These are phyloP conservation scores for Paspalum vaginatum DNA, from an alignment of 176 grass and related monocot species.

Conservation along the genomic window DNA sequence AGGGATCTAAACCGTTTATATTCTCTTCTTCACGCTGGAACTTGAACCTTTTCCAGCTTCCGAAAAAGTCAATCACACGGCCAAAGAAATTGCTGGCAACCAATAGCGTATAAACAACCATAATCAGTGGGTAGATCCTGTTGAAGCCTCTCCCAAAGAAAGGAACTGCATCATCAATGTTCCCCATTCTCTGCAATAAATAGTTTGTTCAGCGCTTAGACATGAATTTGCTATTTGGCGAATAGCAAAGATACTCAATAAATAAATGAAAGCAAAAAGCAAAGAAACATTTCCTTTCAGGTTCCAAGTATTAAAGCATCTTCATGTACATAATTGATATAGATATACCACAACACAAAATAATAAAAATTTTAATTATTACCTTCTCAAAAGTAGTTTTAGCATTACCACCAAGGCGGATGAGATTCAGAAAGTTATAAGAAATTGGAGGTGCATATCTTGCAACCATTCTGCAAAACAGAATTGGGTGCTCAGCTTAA, in stretches of 20 bases:
- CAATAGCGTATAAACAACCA: constrained; percentile 95
- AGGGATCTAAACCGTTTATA: constrained; percentile 89
- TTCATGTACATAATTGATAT: constrained; percentile 1
- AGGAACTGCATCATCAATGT: constrained; percentile 97
- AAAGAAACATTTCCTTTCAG: constrained; percentile 16
- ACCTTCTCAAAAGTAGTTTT: constrained; percentile 99
- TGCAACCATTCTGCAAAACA: constrained; percentile 95
- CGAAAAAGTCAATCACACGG: constrained; percentile 87
- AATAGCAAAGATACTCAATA: constrained; percentile 1
- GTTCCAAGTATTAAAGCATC: background rate
- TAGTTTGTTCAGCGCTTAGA: constrained; percentile 31
- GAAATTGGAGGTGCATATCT: constrained; percentile 99
- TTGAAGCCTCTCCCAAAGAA: constrained; percentile 99
- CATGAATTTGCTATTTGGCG: constrained; percentile 19
- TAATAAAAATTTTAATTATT: constrained; percentile 21
- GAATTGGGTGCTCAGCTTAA: constrained; percentile 33
- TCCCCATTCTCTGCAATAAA: constrained; percentile 93
- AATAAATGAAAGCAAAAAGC: constrained; percentile 4
- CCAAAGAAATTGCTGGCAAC: constrained; percentile 99
- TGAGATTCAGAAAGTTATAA: constrained; percentile 98
- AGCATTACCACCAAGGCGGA: constrained; percentile 82
- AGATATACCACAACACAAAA: background rate
- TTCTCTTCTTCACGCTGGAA: constrained; percentile 82
- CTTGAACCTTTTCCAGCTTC: constrained; percentile 95
- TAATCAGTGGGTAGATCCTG: constrained; percentile 98